Evolutionary conservation across 2,329 filamentous ascomycete species (phyloP), one percentile per base, ranked within the genome.

Genomic region (Neonectria neomacrospora): DNA sequence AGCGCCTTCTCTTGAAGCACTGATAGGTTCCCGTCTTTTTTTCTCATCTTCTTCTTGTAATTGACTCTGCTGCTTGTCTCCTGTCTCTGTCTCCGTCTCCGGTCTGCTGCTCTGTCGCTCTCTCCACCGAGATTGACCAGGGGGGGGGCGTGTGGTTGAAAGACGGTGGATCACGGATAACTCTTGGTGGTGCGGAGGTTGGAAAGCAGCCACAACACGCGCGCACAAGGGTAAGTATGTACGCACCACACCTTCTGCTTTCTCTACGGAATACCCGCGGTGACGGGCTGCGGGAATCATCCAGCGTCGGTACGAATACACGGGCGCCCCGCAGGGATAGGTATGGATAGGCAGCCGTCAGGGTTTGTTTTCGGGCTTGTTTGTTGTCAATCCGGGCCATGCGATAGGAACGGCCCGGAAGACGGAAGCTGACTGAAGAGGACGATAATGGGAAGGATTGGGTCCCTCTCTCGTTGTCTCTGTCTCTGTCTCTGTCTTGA

Each of bases 111-210:
- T 47, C 22, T 16, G 44, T 23, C 44, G 8, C 14, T 30, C 47
- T 50, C 47, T 50, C 28, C 10, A 50, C 47, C 28, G 47, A 32
- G n/a, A 20, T 14, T 32, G 28, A 34, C 26, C 47, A 32, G 26
- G 28, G 47, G 53, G 54, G 48, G 59, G 59, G 59, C 47, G 59
- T 53, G 54, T 58, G 50, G 41, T 45, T 18, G 26, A 39, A 39
- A 30, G 44, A 22, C n/a, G 20, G 54, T 62, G 60, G 50, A 54
- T 42, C 37, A 18, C 37, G n/a, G 37, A 41, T 41, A 20, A 50
- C 34, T 57, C 50, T 23, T 54, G 50, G 60, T 63, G 60, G 54
- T 45, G 59, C 37, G 52, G 59, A 51, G 37, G 51, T 45, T 48
- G 22, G 34, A 48, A 61, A 56, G 58, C 53, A 45, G 56, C 58